These are phyloP conservation scores for Dendrobium chrysotoxum DNA, from an alignment of 106 monocot species.

Conservation along the genomic window DNA sequence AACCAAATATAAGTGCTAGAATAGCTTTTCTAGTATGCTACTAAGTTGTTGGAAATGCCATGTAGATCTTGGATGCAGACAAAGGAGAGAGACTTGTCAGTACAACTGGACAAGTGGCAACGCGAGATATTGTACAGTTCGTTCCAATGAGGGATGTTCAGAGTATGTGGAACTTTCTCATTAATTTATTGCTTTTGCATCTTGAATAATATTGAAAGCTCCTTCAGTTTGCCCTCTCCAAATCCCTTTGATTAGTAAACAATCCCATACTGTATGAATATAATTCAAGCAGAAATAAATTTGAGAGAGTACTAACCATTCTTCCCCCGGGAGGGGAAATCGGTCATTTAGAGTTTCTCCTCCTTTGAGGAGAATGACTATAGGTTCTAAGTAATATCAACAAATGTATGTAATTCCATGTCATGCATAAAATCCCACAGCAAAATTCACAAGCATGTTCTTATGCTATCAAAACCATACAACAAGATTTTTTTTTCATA, in stretches of 20 bases:
- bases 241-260: not conserved
- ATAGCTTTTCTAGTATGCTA: not conserved
- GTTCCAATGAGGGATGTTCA: slow-evolving; percentile 76
- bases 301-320: too few relatives aligned
- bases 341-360: too few relatives aligned
- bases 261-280: not conserved
- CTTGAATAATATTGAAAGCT: not conserved
- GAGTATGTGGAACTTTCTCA: slow-evolving; percentile 31
- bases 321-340: too few relatives aligned
- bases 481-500: too few relatives aligned
- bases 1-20: not conserved
- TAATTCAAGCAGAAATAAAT: not conserved
- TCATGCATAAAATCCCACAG: too few relatives aligned
- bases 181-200: not conserved
- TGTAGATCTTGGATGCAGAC: slow-evolving; percentile 79
- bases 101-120: slow-evolving; percentile 58
- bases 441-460: too few relatives aligned
- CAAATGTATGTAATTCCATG: too few relatives aligned
- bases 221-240: too few relatives aligned
- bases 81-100: slow-evolving; percentile 69
- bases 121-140: slow-evolving; percentile 95
- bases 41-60: not conserved
- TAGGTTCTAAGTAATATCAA: too few relatives aligned
- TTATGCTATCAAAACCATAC: too few relatives aligned
- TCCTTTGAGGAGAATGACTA: too few relatives aligned